Base-by-base conservation (phyloP, 805 yeast species). In the Debaryomyces tyrocola region DNA sequence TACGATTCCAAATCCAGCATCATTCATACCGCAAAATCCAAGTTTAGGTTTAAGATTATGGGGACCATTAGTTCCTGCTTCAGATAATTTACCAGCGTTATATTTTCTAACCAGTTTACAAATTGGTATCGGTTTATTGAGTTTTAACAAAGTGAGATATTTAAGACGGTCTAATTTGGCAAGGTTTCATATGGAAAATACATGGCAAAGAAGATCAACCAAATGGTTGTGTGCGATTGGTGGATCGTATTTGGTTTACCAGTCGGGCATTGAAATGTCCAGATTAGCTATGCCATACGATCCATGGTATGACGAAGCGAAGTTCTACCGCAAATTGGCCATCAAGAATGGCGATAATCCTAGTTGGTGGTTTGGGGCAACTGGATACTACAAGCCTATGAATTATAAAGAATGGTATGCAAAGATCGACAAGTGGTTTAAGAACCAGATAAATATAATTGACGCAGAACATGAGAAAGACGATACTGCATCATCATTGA, bases 1-100 rank as follows among this genome's bases (percentile, higher is more conserved):
- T 27, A 37, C 47, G 20, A 53, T 60, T 27, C 59, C 61, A 7
- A 54, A 55, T 31, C 61, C 62, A 18, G 35, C 54, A 12, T 17
- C 44, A n/a, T 47, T 51, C 17, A 52, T 57, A 15, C 62, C 60
- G 17, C 50, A 48, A 21, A 64, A 72, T 37, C 90, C 90, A 2
- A 78, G 80, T 43, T 59, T 82, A 18, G 89, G 88, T 0, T 68
- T 84, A 43, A 67, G 69, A 50, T 54, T 82, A 29, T 82, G 88
- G 84, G 87, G 90, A 0, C 90, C 90, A 0, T 59, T 85, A 18
- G 84, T 82, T 1, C 92, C 92, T 2, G 87, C 90, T 0, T 75
- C 85, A 7, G 91, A 85, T 51, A 80, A 83, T 58, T 59, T 66
- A 28, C 62, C 71, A 2, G 87, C 86, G 1, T 58, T 85, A 1